Base-by-base conservation (phyloP, 768 basidiomycete genomes). In the Agaricus subrufescens region DNA sequence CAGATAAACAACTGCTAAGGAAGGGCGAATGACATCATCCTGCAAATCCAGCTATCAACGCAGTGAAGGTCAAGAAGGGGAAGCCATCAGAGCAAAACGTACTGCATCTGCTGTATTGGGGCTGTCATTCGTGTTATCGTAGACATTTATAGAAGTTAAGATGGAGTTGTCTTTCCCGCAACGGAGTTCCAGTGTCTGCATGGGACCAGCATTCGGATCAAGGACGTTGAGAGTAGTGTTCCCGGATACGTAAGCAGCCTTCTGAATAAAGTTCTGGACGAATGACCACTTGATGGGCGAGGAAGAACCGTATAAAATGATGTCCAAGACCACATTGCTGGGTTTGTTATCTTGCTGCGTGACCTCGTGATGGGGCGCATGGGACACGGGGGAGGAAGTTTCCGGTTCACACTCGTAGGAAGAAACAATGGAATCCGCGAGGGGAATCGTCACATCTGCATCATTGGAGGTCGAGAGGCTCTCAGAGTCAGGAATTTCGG, bases 1-100 rank as follows among this genome's bases (percentile, higher is more conserved):
- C 46, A 89, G 69, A 68, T 82, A 87, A 54, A 89, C 72, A 58
- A 91, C 73, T 25, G 85, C 89, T 60, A 91, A 71, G 31, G 87
- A 87, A 53, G 78, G 84, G 62, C 73, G 69, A 63, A 63, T 60
- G 51, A 65, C 52, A 58, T 60, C 50, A 58, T 67, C 65, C 67
- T 74, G 73, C 58, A 67, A 63, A 64, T 64, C 68, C 68, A 75
- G 69, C 80, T 82, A 66, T 45, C 64, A 67, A 66, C 66, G 40
- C 30, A 66, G 69, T 69, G 61, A 66, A 63, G 62, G 58, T 62
- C 57, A 59, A 59, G 62, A 56, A 68, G 57, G 63, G 56, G 59
- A 58, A 65, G 58, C 15, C 52, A 59, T 50, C 47, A 49, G 34
- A 60, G 57, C 63, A 60, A 60, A 71, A 79, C 76, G 64, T 73